A percentile compares a stretch with the other conserved stretches of the same genome.
These are phyloP conservation scores for Ascoidea tarda DNA, from an alignment of 805 yeast genomes.

Conservation along the genomic window DNA sequence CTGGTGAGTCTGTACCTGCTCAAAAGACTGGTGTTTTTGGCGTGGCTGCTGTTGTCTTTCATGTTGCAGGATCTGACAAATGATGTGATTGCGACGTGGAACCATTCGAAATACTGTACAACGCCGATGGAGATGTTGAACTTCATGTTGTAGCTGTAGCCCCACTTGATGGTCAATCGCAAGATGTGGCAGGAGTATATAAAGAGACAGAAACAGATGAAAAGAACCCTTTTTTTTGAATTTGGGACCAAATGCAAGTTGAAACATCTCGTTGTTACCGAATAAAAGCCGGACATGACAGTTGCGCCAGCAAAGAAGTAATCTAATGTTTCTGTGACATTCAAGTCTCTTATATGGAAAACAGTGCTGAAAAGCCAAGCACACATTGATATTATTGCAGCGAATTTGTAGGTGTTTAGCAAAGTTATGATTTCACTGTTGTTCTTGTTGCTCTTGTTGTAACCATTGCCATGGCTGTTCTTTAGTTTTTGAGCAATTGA, in stretches of 20 bases:
- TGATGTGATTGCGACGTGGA: conserved; percentile 19
- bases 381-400: conserved; percentile 53
- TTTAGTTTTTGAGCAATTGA: conserved; percentile 7
- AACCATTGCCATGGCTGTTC: conserved; percentile 4
- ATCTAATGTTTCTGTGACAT: conserved; percentile 72
- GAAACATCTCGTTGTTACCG: conserved; percentile 45
- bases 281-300: conserved; percentile 67
- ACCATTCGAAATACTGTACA: conserved; percentile 51
- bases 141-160: conserved; percentile 87
- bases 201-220: conserved; percentile 27
- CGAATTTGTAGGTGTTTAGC: conserved; percentile 24
- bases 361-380: conserved; percentile 85
- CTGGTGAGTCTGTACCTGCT: conserved; percentile 5
- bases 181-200: conserved; percentile 53
- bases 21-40: too few species aligned
- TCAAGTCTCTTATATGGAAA: conserved; percentile 77
- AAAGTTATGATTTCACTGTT: conserved; percentile 12
- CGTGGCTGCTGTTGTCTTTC: background rate
- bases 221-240: conserved; percentile 16
- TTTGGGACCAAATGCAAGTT: conserved; percentile 32
- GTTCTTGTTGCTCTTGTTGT: conserved; percentile 1
- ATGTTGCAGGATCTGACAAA: conserved; percentile 12
- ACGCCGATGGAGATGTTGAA: conserved; percentile 75
- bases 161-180: conserved; percentile 61
- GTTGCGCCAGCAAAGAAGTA: conserved; percentile 90